phyloP scores from a whole-genome alignment of 2,329 filamentous ascomycete genomes.

The Neopestalotiopsis sp. region DNA sequence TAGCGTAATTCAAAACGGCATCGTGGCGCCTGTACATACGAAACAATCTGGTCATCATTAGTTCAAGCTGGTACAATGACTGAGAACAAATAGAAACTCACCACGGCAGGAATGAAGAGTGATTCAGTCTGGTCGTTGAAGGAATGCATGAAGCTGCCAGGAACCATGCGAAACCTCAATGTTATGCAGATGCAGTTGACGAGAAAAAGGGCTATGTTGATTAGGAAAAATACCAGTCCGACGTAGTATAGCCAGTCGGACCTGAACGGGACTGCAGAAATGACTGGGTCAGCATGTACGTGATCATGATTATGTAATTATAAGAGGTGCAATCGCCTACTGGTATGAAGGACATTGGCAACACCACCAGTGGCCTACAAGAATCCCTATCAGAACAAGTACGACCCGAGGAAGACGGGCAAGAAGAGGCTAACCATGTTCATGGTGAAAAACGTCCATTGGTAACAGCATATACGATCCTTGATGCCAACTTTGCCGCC shows the following conservation, averaged over 20 bases:
- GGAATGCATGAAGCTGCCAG: constrained; percentile 72
- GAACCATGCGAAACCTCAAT: constrained; percentile 72
- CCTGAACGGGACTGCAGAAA: constrained; percentile 53
- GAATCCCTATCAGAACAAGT: constrained; percentile 4
- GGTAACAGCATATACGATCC: constrained; percentile 58
- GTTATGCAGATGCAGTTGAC: constrained; percentile 69
- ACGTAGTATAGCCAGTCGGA: constrained; percentile 63
- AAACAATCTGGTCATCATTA: constrained; percentile 20
- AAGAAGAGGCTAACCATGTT: constrained; percentile 37
- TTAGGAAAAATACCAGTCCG: constrained; percentile 65
- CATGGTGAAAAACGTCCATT: constrained; percentile 82
- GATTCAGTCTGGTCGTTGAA: constrained; percentile 80
- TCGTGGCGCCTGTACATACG: constrained; percentile 20
- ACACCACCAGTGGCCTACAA: constrained; percentile 60
- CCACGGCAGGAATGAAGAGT: constrained; percentile 75
- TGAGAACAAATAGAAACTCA: constrained; percentile 38
- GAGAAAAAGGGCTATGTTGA: constrained; percentile 68
- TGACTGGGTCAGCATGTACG: neutral
- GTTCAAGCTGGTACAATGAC: neutral
- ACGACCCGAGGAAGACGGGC: neutral
- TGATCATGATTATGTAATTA: neutral
- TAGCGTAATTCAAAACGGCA: neutral
- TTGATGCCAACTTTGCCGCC: constrained; percentile 48
- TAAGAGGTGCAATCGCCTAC: constrained; percentile 45
- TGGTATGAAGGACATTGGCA: constrained; percentile 57